Conservation (phyloP, 192 early-diverging fungal species). For the Phycomyces nitens region DNA sequence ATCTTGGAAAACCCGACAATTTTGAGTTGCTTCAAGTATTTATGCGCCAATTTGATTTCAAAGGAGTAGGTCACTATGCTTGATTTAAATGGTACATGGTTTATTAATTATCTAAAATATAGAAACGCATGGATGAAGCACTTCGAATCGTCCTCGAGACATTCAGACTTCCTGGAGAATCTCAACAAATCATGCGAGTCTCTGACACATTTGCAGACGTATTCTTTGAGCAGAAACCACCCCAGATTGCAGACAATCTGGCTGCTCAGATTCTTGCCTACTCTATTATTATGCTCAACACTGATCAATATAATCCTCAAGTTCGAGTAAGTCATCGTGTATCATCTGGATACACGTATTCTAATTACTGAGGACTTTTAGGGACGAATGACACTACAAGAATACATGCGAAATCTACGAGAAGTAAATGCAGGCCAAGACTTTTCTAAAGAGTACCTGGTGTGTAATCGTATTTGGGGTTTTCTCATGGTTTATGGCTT, state of each 20-base stretch:
- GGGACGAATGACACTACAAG: conserved; percentile 83
- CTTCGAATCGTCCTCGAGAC: conserved; percentile 87
- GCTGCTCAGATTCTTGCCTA: conserved; percentile 88
- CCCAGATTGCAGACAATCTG: conserved; percentile 72
- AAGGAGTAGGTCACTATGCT: conserved; percentile 52
- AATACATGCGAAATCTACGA: conserved; percentile 85
- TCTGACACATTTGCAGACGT: conserved; percentile 85
- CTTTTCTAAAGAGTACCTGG: conserved; percentile 80
- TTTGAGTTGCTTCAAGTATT: conserved; percentile 82
- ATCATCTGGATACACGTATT: not conserved
- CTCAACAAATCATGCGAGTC: conserved; percentile 96
- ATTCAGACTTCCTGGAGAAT: conserved; percentile 96
- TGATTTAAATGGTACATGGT: not conserved
- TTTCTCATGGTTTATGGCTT: not conserved
- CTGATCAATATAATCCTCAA: conserved; percentile 95
- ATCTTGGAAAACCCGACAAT: conserved; percentile 81
- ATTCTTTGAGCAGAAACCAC: conserved; percentile 66
- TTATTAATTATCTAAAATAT: not conserved
- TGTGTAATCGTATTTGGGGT: conserved; percentile 17
- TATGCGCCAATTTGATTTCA: conserved; percentile 84
- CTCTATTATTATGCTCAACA: conserved; percentile 97
- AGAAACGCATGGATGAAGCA: conserved; percentile 94
- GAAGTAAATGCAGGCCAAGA: conserved; percentile 85
- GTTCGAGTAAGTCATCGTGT: conserved; percentile 51
- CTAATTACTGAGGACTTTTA: conserved; percentile 21